Evolutionary conservation across 2,329 filamentous ascomycete genomes (phyloP).

Genomic region (Cephalotrichum gorgonifer): DNA sequence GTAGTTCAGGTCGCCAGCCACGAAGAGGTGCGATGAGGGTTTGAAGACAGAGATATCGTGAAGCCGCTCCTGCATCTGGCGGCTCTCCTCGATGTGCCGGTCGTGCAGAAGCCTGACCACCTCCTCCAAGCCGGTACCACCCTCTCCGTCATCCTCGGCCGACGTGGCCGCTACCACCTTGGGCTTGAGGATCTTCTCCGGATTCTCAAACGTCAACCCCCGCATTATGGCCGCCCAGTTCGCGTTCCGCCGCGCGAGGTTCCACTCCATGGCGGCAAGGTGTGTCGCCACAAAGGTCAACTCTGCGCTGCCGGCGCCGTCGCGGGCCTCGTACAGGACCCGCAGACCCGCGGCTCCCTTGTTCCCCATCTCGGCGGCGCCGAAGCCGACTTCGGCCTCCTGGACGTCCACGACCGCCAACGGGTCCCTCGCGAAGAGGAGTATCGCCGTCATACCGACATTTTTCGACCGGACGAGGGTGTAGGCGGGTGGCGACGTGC

Average conservation of each 20-base stretch:
- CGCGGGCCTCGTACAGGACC: constrained; percentile 42
- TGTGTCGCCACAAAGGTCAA: constrained; percentile 85
- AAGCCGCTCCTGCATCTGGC: constrained; percentile 30
- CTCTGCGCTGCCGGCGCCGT: constrained; percentile 36
- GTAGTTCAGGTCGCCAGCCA: constrained; percentile 93
- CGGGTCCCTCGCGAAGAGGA: constrained; percentile 67
- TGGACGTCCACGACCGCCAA: constrained; percentile 54
- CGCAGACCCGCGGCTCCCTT: constrained; percentile 84
- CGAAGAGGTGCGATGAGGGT: constrained; percentile 66
- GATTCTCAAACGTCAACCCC: constrained; percentile 63
- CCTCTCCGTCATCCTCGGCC: constrained; percentile 9
- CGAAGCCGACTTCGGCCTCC: constrained; percentile 75
- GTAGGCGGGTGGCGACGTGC: constrained; percentile 34
- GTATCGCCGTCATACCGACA: constrained; percentile 79
- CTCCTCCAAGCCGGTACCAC: constrained; percentile 11
- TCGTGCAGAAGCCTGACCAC: constrained; percentile 20
- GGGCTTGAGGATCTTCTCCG: constrained; percentile 24
- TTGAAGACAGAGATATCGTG: constrained; percentile 61
- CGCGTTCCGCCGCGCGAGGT: constrained; percentile 62
- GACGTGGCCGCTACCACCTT: background rate
- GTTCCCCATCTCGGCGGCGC: constrained; percentile 81
- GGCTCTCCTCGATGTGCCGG: constrained; percentile 21
- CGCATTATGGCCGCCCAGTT: constrained; percentile 84
- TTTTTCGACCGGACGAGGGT: constrained; percentile 61
- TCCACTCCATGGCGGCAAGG: constrained; percentile 78